phyloP scores from a whole-genome alignment of 768 basidiomycete genomes.

The Macrolepiota dolichaula region DNA sequence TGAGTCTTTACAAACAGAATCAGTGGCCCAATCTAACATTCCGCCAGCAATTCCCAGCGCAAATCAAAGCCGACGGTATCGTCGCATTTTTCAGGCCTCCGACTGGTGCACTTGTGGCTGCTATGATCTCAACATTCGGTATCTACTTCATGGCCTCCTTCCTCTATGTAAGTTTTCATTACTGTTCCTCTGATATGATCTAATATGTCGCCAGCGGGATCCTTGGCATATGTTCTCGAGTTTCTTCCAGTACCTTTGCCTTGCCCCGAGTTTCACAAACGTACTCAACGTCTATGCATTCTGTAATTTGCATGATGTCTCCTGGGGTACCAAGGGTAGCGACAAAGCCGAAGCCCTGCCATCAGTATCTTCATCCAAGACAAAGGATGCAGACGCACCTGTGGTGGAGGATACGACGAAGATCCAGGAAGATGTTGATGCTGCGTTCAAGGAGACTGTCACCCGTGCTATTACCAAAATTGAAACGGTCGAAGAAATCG shows the following conservation, averaged over 20 bases:
- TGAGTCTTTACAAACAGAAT: constrained; percentile 19
- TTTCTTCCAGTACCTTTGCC: constrained; percentile 84
- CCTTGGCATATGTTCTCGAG: constrained; percentile 98
- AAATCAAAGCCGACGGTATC: constrained; percentile 49
- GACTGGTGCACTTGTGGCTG: constrained; percentile 79
- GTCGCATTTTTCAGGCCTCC: constrained; percentile 67
- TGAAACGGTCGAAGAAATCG: constrained; percentile 57
- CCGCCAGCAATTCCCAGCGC: constrained; percentile 45
- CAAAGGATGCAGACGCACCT: constrained; percentile 65
- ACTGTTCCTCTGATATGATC: not conserved
- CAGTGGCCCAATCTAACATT: constrained; percentile 17
- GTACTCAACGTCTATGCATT: constrained; percentile 96
- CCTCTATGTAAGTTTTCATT: constrained; percentile 63
- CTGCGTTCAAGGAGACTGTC: constrained; percentile 88
- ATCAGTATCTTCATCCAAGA: constrained; percentile 82
- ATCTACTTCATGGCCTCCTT: constrained; percentile 84
- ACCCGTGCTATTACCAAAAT: constrained; percentile 80
- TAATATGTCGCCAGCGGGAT: constrained; percentile 57
- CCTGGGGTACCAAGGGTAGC: constrained; percentile 94
- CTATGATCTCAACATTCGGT: constrained; percentile 85
- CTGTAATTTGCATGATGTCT: constrained; percentile 93
- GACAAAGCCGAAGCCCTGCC: constrained; percentile 94
- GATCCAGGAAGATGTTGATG: constrained; percentile 86
- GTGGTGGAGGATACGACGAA: constrained; percentile 86
- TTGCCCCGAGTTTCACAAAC: constrained; percentile 93